A percentile compares a stretch with the other conserved stretches of the same genome.
These are phyloP conservation scores for Alternaria novae-zelandiae DNA, from an alignment of 2,329 filamentous ascomycete species.

Conservation along the genomic window DNA sequence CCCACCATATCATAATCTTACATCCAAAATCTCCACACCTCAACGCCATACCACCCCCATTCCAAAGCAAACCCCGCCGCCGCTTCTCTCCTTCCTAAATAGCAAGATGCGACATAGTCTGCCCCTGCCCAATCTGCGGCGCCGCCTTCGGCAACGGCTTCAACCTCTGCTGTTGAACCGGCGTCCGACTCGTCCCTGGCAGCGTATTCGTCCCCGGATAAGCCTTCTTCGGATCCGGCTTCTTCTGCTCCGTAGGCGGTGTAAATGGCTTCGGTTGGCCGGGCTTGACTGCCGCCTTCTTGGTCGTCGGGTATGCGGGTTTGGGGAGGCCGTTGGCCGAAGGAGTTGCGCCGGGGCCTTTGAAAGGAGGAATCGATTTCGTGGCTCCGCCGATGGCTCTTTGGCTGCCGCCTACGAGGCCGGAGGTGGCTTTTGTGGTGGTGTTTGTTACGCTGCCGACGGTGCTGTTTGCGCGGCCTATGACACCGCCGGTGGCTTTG, in stretches of 20 bases:
- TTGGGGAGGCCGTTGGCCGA: slow-evolving; percentile 21
- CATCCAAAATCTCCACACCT: not conserved
- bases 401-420: slow-evolving; percentile 12
- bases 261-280: slow-evolving; percentile 37
- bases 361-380: slow-evolving; percentile 11
- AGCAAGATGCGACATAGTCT: slow-evolving; percentile 39
- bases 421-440: slow-evolving; percentile 9
- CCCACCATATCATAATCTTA: not conserved
- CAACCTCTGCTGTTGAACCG: slow-evolving; percentile 33
- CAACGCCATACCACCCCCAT: not conserved
- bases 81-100: slow-evolving; percentile 7
- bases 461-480: slow-evolving; percentile 21
- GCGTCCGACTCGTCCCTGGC: slow-evolving; percentile 33
- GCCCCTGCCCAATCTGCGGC: slow-evolving; percentile 32
- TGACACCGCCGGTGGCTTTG: slow-evolving; percentile 9
- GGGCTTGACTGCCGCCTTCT: slow-evolving; percentile 37
- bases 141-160: slow-evolving; percentile 35
- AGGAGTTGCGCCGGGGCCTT: not conserved
- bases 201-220: slow-evolving; percentile 43
- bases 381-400: slow-evolving; percentile 19
- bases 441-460: slow-evolving; percentile 9
- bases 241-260: slow-evolving; percentile 21
- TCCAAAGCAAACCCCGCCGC: not conserved
- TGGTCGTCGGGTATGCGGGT: slow-evolving; percentile 24
- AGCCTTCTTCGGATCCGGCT: slow-evolving; percentile 21